A percentile compares a stretch with the other conserved stretches of the same genome.
Evolutionary conservation across 179 eudicot species (phyloP).

Genomic region (Pouteria campechiana): DNA sequence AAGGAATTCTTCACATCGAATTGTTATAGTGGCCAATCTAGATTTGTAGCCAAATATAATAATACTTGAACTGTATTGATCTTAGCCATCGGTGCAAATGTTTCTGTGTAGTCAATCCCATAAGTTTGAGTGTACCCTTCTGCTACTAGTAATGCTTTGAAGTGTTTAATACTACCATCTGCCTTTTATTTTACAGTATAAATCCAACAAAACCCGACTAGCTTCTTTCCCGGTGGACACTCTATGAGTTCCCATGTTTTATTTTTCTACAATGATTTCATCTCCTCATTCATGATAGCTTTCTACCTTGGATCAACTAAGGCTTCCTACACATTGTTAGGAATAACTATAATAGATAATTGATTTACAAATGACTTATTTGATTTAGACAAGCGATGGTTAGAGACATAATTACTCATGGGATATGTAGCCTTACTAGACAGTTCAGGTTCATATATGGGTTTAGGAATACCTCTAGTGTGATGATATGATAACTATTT

Average conservation of each 20-base stretch:
- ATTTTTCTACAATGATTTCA: not conserved
- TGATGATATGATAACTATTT: too few species aligned
- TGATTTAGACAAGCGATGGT: too few species aligned
- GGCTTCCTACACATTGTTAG: not conserved
- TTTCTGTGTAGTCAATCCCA: slow-evolving; percentile 1
- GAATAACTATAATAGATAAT: too few species aligned
- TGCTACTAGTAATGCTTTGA: not conserved
- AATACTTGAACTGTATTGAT: slow-evolving; percentile 1
- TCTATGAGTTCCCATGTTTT: not conserved
- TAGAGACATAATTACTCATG: too few species aligned
- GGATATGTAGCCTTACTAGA: too few species aligned
- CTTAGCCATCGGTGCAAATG: slow-evolving; percentile 3
- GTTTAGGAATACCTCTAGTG: too few species aligned
- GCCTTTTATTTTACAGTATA: not conserved
- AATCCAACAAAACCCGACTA: not conserved
- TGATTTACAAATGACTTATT: too few species aligned
- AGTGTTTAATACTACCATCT: not conserved
- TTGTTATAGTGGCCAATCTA: not conserved
- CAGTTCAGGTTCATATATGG: too few species aligned
- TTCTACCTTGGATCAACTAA: too few species aligned
- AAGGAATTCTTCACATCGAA: not conserved
- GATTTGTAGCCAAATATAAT: not conserved
- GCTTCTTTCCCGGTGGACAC: not conserved
- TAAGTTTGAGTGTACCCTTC: not conserved
- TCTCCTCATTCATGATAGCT: too few species aligned